A percentile compares a stretch with the other conserved stretches of the same genome.
phyloP scores from a whole-genome alignment of 768 basidiomycete species.

The Boletus eberwhitei region DNA sequence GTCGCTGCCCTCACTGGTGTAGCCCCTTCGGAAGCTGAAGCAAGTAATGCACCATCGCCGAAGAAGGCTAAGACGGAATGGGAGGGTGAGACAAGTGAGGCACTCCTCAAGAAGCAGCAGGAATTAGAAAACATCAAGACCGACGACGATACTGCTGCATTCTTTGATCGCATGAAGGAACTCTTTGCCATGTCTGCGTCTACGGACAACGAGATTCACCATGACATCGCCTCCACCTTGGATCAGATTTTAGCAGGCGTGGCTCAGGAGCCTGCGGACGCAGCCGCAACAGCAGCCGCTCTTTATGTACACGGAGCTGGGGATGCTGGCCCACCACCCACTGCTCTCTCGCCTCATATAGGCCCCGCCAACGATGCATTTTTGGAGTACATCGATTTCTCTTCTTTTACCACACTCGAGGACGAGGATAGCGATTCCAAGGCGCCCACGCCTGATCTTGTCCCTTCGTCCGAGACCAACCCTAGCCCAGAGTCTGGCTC shows the following conservation, averaged over 20 bases:
- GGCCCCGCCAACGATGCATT: slow-evolving; percentile 35
- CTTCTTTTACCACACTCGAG: slow-evolving; percentile 47
- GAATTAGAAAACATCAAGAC: slow-evolving; percentile 51
- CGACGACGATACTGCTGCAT: slow-evolving; percentile 60
- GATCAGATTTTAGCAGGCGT: slow-evolving; percentile 63
- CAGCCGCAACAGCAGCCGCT: slow-evolving; percentile 30
- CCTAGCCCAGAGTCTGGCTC: slow-evolving; percentile 74
- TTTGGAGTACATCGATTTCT: slow-evolving; percentile 67
- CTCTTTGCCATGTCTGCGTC: slow-evolving; percentile 50
- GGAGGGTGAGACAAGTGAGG: slow-evolving; percentile 58
- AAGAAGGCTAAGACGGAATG: slow-evolving; percentile 72
- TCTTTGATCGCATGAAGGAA: slow-evolving; percentile 64
- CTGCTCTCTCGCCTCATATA: slow-evolving; percentile 33
- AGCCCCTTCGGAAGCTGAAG: slow-evolving; percentile 31
- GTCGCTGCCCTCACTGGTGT: slow-evolving; percentile 25
- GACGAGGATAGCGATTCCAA: slow-evolving; percentile 66
- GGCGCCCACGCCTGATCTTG: slow-evolving; percentile 71
- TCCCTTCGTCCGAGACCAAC: slow-evolving; percentile 68
- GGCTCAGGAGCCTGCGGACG: slow-evolving; percentile 36
- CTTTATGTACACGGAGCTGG: slow-evolving; percentile 24
- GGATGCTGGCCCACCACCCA: slow-evolving; percentile 32
- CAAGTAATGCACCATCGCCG: slow-evolving; percentile 57
- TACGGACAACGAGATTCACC: slow-evolving; percentile 37
- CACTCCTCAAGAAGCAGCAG: slow-evolving; percentile 39
- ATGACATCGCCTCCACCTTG: slow-evolving; percentile 57